These are phyloP conservation scores for Hura crepitans DNA, from an alignment of 441 rosid species.

Conservation along the genomic window DNA sequence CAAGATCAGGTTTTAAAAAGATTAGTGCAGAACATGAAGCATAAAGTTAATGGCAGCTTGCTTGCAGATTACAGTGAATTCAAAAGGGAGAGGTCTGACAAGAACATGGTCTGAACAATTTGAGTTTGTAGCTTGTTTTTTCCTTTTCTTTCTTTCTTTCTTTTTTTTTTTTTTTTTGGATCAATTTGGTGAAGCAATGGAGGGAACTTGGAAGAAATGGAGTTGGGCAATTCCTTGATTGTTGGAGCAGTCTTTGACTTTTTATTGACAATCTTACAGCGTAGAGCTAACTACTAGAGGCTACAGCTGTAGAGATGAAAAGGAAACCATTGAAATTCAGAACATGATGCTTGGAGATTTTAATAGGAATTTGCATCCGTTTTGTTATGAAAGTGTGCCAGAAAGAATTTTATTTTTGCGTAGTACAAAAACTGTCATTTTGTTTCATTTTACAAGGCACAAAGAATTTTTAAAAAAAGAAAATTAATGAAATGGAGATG, in stretches of 20 bases:
- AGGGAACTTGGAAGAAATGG: neutral
- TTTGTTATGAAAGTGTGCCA: too few species aligned
- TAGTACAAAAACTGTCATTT: too few species aligned
- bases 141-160: neutral
- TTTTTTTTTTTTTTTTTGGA: too few species aligned
- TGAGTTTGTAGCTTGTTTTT: neutral
- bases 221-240: neutral
- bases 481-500: conserved; percentile 44
- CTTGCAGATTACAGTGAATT: conserved; percentile 71
- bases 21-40: conserved; percentile 76
- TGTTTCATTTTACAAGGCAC: too few species aligned
- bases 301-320: too few species aligned
- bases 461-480: neutral
- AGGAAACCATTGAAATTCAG: too few species aligned
- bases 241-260: too few species aligned
- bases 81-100: conserved; percentile 37
- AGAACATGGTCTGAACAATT: conserved; percentile 18
- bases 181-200: neutral
- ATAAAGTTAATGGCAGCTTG: conserved; percentile 70
- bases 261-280: too few species aligned
- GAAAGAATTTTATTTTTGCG: too few species aligned
- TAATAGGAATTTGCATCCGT: too few species aligned
- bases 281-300: too few species aligned
- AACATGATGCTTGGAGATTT: too few species aligned
- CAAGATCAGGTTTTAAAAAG: conserved; percentile 50